A percentile compares a stretch with the other conserved stretches of the same genome.
phyloP scores from a whole-genome alignment of 352 stramenopile species.

The Phytophthora citrophthora region DNA sequence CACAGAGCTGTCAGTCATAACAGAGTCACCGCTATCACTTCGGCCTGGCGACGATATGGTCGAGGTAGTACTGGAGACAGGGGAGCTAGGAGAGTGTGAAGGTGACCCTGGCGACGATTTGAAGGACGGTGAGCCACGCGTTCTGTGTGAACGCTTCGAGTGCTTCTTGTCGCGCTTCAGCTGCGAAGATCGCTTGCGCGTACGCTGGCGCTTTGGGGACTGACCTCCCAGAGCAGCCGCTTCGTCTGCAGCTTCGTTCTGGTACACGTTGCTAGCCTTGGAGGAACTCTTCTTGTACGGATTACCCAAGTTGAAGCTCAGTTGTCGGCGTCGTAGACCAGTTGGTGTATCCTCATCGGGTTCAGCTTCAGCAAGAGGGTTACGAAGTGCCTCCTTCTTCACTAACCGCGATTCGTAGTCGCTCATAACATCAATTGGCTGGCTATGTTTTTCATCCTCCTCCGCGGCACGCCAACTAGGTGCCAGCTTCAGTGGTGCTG shows the following conservation, averaged over 20 bases:
- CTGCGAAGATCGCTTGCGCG: conserved; percentile 85
- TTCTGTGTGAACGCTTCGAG: conserved; percentile 68
- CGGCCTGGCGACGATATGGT: conserved; percentile 70
- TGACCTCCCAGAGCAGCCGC: conserved; percentile 76
- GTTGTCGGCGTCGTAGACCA: conserved; percentile 71
- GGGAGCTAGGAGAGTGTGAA: conserved; percentile 65
- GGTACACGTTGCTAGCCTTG: conserved; percentile 86
- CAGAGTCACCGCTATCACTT: conserved; percentile 67
- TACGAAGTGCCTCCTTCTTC: conserved; percentile 87
- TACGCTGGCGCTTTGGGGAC: conserved; percentile 82
- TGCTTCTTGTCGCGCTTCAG: conserved; percentile 83
- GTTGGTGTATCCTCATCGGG: conserved; percentile 84
- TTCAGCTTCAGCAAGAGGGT: conserved; percentile 85
- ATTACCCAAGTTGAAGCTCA: conserved; percentile 89
- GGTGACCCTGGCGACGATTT: conserved; percentile 75
- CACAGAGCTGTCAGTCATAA: conserved; percentile 63
- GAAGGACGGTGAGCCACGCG: conserved; percentile 73
- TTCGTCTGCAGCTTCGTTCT: conserved; percentile 87
- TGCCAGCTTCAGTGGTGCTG: conserved; percentile 49
- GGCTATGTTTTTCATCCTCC: conserved; percentile 84
- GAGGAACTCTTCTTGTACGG: conserved; percentile 91
- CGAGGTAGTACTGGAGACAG: conserved; percentile 56
- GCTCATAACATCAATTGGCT: conserved; percentile 90
- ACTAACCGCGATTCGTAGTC: conserved; percentile 89
- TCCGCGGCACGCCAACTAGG: conserved; percentile 67